Evolutionary conservation across 257 asterid species (phyloP).

Genomic region (Penstemon barbatus): DNA sequence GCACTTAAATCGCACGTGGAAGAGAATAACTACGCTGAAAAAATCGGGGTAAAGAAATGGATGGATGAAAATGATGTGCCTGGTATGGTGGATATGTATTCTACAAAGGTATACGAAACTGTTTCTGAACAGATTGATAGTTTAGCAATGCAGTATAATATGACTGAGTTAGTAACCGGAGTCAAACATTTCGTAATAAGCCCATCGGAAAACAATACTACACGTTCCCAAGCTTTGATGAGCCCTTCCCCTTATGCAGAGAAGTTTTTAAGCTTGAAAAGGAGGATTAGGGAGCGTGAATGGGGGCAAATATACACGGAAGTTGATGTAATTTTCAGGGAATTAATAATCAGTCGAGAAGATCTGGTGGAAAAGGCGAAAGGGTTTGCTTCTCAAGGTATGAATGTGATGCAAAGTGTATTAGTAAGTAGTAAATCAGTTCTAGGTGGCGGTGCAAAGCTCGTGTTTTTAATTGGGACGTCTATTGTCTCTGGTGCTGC

Average conservation of each 20-base stretch:
- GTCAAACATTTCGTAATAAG: conserved; percentile 67
- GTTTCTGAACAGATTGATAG: conserved; percentile 77
- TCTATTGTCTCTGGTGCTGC: conserved; percentile 96
- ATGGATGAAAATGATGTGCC: conserved; percentile 96
- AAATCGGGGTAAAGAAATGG: conserved; percentile 83
- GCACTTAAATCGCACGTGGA: conserved; percentile 83
- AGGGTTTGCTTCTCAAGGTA: conserved; percentile 83
- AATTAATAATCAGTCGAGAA: conserved; percentile 62
- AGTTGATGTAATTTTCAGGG: conserved; percentile 64
- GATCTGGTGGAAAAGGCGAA: conserved; percentile 90
- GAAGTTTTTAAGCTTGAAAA: conserved; percentile 63
- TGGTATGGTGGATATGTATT: conserved; percentile 79
- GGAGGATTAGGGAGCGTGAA: conserved; percentile 58
- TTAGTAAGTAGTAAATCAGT: conserved; percentile 67
- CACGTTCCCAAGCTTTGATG: conserved; percentile 50
- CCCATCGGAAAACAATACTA: conserved; percentile 47
- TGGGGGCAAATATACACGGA: conserved; percentile 81
- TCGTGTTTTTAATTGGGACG: conserved; percentile 55
- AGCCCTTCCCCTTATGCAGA: conserved; percentile 73
- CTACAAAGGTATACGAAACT: conserved; percentile 71
- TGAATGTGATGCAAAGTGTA: conserved; percentile 73
- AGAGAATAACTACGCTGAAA: conserved; percentile 87
- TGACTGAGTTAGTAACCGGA: conserved; percentile 79
- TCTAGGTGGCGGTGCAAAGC: conserved; percentile 74
- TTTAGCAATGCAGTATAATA: conserved; percentile 79